Percentiles rank a stretch among this genome's conserved stretches.
Evolutionary conservation across 306 rosid species (phyloP).

Genomic region (Prosopis cineraria): DNA sequence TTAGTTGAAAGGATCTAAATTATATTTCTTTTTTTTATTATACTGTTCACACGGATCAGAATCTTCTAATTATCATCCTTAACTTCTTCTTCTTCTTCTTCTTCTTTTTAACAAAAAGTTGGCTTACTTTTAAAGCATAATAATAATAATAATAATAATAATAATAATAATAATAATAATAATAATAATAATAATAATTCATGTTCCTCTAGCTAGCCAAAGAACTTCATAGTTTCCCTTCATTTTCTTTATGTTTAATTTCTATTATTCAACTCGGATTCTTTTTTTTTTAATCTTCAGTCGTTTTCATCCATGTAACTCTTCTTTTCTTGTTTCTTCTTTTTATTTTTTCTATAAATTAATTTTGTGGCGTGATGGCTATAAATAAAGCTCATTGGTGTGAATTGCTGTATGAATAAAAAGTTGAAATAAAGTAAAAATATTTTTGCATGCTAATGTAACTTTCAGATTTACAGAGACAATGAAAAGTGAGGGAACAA

Average conservation of each 20-base stretch:
- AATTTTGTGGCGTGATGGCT: not conserved
- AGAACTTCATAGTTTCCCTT: not conserved
- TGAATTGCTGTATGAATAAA: not conserved
- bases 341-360: not conserved
- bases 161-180: too few species aligned
- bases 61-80: slow-evolving; percentile 22
- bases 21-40: too few species aligned
- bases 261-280: not conserved
- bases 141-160: too few species aligned
- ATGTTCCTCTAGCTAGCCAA: not conserved
- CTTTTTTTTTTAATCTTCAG: not conserved
- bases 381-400: not conserved
- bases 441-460: not conserved
- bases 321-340: not conserved
- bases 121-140: not conserved
- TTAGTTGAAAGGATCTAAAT: too few species aligned
- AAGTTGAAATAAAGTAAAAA: not conserved
- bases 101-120: slow-evolving; percentile 13
- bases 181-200: too few species aligned
- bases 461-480: not conserved
- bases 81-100: too few species aligned
- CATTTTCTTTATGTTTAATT: not conserved
- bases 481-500: not conserved
- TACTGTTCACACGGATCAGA: slow-evolving; percentile 39
- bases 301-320: not conserved